A percentile compares a stretch with the other conserved stretches of the same genome.
Evolutionary conservation across 306 rosid genomes (phyloP).

Genomic region (Citrullus amarus): DNA sequence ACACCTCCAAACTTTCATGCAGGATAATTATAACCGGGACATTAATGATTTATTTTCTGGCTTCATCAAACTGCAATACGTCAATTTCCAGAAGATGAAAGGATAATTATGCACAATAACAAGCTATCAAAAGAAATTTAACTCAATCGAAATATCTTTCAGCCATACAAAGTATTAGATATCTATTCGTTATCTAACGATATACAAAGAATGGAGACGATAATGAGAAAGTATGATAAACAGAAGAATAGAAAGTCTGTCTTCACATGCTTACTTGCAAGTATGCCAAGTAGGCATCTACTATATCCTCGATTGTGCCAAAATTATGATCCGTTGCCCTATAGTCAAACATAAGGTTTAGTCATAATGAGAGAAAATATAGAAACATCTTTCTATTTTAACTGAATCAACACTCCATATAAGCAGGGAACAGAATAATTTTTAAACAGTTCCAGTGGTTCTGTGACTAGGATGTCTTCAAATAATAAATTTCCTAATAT

Average conservation of each 20-base stretch:
- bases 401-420: not conserved
- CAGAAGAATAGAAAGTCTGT: not conserved
- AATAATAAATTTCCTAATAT: not conserved
- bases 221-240: not conserved
- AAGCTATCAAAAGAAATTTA: not conserved
- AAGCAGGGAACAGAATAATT: not conserved
- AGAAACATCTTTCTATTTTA: not conserved
- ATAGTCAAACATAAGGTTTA: conserved; percentile 21
- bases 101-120: not conserved
- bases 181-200: not conserved
- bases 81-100: not conserved
- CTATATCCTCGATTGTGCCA: conserved; percentile 61
- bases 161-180: not conserved
- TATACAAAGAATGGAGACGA: not conserved
- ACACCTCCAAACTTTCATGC: not conserved
- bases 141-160: not conserved
- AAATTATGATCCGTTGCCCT: conserved; percentile 41
- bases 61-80: not conserved
- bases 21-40: not conserved
- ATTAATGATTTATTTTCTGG: not conserved
- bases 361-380: not conserved
- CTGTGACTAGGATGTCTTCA: not conserved
- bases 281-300: conserved; percentile 85
- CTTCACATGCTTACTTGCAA: conserved; percentile 68
- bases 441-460: not conserved